Evolutionary conservation across 2,329 filamentous ascomycete species (phyloP).

Genomic region (Fusarium transvaalense): DNA sequence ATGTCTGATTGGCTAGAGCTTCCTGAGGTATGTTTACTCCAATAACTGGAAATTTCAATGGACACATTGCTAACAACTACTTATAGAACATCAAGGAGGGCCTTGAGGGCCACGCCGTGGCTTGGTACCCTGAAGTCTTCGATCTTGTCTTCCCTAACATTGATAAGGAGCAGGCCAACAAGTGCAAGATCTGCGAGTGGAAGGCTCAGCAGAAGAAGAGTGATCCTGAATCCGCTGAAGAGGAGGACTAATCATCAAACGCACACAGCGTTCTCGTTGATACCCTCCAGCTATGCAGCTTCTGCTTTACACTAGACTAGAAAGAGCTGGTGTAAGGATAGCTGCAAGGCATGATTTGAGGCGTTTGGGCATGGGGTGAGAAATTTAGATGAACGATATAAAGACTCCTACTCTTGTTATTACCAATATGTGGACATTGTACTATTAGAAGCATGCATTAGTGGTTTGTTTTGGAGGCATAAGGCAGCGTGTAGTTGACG

Average conservation of each 20-base stretch:
- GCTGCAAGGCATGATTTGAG: conserved; percentile 42
- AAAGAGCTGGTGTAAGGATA: neutral
- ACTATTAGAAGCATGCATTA: conserved; percentile 49
- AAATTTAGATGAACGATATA: conserved; percentile 49
- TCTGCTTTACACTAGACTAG: neutral
- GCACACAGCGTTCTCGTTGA: conserved; percentile 8
- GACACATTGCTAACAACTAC: conserved; percentile 21
- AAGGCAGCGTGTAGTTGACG: conserved; percentile 34
- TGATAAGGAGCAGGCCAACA: conserved; percentile 79
- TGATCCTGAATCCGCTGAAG: conserved; percentile 53
- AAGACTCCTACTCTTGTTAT: conserved; percentile 50
- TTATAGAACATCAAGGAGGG: conserved; percentile 96
- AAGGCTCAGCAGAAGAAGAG: conserved; percentile 62
- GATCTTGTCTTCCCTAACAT: conserved; percentile 88
- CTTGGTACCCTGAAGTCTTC: conserved; percentile 96
- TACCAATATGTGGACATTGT: conserved; percentile 45
- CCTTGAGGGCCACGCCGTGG: conserved; percentile 89
- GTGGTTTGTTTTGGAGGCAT: conserved; percentile 34
- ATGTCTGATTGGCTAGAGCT: conserved; percentile 97
- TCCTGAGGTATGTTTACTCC: conserved; percentile 79
- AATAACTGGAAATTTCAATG: too few species aligned
- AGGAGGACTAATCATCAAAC: conserved; percentile 50
- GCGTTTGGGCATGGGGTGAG: conserved; percentile 48
- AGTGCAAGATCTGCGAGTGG: conserved; percentile 73
- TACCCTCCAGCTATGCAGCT: conserved; percentile 8